Conservation (phyloP, 306 rosid genomes). For the Rosa multiflora region DNA sequence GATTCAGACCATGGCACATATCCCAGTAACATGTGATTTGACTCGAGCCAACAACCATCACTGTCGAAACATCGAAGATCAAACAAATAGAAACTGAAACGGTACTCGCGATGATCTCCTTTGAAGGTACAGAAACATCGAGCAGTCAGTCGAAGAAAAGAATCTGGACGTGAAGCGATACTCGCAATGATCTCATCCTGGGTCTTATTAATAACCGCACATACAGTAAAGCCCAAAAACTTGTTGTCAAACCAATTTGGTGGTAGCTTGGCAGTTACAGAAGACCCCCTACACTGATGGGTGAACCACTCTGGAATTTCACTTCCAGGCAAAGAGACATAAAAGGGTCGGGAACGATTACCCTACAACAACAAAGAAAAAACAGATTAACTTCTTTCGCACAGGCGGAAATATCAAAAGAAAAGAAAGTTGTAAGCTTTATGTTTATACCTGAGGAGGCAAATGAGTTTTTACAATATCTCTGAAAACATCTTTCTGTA, state of each 20-base stretch:
- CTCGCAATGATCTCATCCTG: too few relatives aligned
- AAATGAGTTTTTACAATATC: neutral
- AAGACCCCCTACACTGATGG: neutral
- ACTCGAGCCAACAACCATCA: too few relatives aligned
- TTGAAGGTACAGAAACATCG: too few relatives aligned
- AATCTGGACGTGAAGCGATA: too few relatives aligned
- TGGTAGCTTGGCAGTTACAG: neutral
- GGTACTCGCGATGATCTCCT: too few relatives aligned
- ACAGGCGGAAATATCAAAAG: too few relatives aligned
- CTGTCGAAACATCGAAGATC: too few relatives aligned
- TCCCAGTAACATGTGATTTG: too few relatives aligned
- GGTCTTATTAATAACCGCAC: neutral
- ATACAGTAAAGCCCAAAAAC: neutral
- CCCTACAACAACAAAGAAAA: neutral
- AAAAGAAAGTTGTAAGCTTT: too few relatives aligned
- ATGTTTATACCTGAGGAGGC: neutral
- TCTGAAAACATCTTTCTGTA: neutral
- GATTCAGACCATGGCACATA: too few relatives aligned
- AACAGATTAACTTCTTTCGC: neutral
- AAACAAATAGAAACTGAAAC: too few relatives aligned
- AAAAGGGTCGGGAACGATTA: neutral
- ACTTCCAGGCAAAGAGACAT: neutral
- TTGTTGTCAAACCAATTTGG: neutral
- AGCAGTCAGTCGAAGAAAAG: too few relatives aligned
- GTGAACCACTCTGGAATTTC: neutral